Base-by-base conservation (phyloP, 306 rosid genomes). In the Fragaria vesca region DNA sequence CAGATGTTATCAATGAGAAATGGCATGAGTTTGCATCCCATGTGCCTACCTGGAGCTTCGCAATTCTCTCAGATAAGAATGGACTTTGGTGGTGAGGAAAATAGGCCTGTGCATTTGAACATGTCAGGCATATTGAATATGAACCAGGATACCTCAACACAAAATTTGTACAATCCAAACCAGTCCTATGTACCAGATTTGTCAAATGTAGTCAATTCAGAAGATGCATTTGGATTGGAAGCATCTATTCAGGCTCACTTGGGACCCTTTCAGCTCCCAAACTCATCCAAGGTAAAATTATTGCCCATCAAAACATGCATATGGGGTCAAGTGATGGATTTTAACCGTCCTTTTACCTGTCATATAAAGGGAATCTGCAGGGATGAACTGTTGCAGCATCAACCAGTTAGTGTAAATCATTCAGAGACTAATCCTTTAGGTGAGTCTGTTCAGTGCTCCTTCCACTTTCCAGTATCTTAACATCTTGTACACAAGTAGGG, bases 1-100 rank as follows among this genome's bases (percentile, higher is more conserved):
- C 91, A 95, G 98, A 95, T 95, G 97, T 80, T 95, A 69, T 82
- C 97, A 9, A 91, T 95, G 93, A 92, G 96, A 84, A 88, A 92
- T 52, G 97, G 97, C 58, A 84, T 89, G 85, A 90, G 88, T 86
- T 75, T 92, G 92, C 93, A 88, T 82, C 90, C 97, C 0, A 80
- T 91, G 89, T 87, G 92, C 87, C 84, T 85, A 48, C 86, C 93
- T 18, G 98, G 85, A 71, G 88, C 65, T 12, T 36, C 89, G 79
- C 91, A 81, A 72, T 77, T 87, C 76, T 73, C 94, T 52, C 90
- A 77, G 75, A 77, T 80, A 79, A 74, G 90, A 79, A 82, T 79
- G 84, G 90, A 88, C 73, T 78, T 85, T 21, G 74, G 85, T 20
- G 74, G 84, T 20, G 96, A 88, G 70, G 91, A 86, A 78, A 88